Base-by-base conservation (phyloP, 495 filamentous ascomycete species). In the Lophium mytilinum region DNA sequence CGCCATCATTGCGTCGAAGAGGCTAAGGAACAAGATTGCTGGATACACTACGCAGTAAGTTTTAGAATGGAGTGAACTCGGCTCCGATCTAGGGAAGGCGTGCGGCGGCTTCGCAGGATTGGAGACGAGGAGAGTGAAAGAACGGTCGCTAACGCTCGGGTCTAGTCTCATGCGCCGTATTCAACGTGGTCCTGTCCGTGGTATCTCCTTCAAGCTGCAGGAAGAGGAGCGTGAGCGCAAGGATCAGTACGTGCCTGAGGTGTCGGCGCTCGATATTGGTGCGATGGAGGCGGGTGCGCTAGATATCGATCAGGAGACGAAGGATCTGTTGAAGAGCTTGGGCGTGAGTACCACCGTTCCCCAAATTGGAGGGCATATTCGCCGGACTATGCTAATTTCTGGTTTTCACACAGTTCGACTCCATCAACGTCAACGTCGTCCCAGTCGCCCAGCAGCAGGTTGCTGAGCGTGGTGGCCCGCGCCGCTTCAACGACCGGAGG, bases 191-290 rank as follows among this genome's bases (percentile, higher is more conserved):
- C 93, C 93, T 61, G 93, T 98, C 76, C 93, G 93, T 69, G 93
- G 93, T 83, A 98, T 98, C 78, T 97, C 94, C 74, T 98, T 98
- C 89, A 98, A 97, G 84, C 86, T 98, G 52, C 93, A 98, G 81
- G 93, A 98, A 80, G 93, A 97, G 80, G 93, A 97, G 83, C 87
- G 93, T 80, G 93, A 98, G 81, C 85, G 93, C 71, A 98, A 98
- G 87, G 93, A 98, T 82, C 94, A 98, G 83, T 98, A 96, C 79
- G 93, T 98, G 60, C 94, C 94, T 65, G 93, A 98, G 78, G 79
- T 98, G 67, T 97, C 94, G 41, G 93, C 94, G 68, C 88, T 98
- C 72, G 94, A 97, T 81, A 93, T 95, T 79, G 85, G 85, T 67
- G 87, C 92, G 79, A 84, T 84, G 71, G 93, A 96, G 80, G 83